Percentiles rank a stretch among this genome's conserved stretches.
Evolutionary conservation across 495 filamentous ascomycete species (phyloP).

Genomic region (Trichoderma virens): DNA sequence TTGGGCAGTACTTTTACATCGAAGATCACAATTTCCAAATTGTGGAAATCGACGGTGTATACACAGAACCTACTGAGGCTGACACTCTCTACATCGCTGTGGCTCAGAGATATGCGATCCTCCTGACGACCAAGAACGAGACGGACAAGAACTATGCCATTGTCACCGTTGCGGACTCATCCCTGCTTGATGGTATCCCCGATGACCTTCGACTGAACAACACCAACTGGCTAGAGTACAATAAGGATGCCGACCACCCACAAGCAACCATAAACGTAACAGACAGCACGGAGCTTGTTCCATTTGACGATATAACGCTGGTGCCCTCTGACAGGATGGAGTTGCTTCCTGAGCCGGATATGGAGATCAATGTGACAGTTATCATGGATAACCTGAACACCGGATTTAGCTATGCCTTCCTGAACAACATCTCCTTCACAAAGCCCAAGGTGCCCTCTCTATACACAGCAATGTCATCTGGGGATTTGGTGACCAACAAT

Average conservation of each 20-base stretch:
- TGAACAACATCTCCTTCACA: conserved; percentile 62
- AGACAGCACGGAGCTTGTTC: conserved; percentile 39
- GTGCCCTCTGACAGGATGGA: conserved; percentile 49
- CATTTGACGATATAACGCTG: conserved; percentile 58
- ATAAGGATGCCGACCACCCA: conserved; percentile 23
- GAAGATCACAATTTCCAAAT: conserved; percentile 53
- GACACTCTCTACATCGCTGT: conserved; percentile 45
- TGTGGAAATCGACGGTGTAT: conserved; percentile 43
- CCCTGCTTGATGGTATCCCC: conserved; percentile 49
- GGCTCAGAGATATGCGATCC: conserved; percentile 53
- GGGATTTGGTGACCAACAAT: conserved; percentile 44
- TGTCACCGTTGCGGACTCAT: conserved; percentile 43
- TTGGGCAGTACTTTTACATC: conserved; percentile 51
- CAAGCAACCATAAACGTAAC: conserved; percentile 20
- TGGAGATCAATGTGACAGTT: conserved; percentile 46
- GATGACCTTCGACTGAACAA: conserved; percentile 49
- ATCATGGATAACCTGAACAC: conserved; percentile 54
- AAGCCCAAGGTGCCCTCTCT: conserved; percentile 57
- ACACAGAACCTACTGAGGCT: conserved; percentile 40
- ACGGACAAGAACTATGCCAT: conserved; percentile 54
- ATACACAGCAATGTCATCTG: conserved; percentile 52
- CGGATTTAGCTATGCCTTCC: conserved; percentile 52
- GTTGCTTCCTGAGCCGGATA: conserved; percentile 42
- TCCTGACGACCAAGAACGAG: conserved; percentile 50
- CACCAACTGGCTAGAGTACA: conserved; percentile 58